Conservation (phyloP, 176 grass and related monocot species). For the Saccharum officinarum region DNA sequence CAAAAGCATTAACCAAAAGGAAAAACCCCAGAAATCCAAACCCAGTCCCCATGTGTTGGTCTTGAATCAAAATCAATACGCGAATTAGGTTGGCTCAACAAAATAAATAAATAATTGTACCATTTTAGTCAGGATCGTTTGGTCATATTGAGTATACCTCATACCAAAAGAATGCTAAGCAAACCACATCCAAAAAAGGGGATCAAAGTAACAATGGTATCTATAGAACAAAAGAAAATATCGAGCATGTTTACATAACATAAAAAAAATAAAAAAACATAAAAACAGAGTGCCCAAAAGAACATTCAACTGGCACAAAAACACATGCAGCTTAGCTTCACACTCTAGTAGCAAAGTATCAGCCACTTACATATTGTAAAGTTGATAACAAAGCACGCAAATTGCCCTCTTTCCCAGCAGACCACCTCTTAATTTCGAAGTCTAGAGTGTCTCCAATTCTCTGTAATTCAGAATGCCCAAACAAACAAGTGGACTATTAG, state of each 20-base stretch:
- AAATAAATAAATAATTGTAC: neutral
- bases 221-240: constrained; percentile 8
- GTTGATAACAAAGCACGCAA: constrained; percentile 90
- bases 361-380: constrained; percentile 83
- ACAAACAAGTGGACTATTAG: constrained; percentile 28
- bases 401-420: constrained; percentile 96
- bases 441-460: constrained; percentile 75
- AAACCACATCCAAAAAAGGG: neutral
- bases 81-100: neutral
- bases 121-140: neutral
- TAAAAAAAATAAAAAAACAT: neutral
- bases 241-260: constrained; percentile 6
- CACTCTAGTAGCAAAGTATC: neutral
- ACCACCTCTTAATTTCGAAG: constrained; percentile 95
- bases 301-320: constrained; percentile 3
- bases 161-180: neutral
- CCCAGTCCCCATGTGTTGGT: neutral
- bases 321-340: constrained; percentile 12
- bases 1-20: neutral
- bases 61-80: neutral
- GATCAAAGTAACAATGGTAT: neutral
- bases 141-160: neutral
- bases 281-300: neutral
- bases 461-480: constrained; percentile 56
- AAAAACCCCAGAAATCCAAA: neutral